These are phyloP conservation scores for Solanum lycopersicoides DNA, from an alignment of 257 asterid species.

Conservation along the genomic window DNA sequence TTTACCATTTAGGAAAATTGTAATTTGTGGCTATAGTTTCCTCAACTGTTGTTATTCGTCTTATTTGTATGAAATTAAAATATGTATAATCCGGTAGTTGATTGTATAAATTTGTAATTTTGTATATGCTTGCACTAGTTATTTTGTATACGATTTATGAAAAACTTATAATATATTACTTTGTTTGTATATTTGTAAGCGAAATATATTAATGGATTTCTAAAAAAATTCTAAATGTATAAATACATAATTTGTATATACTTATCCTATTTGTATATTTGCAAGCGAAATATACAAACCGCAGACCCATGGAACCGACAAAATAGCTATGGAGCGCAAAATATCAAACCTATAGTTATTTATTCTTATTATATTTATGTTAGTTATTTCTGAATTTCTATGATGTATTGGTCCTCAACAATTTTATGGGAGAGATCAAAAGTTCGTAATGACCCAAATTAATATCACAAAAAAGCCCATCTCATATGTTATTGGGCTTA, in stretches of 20 bases:
- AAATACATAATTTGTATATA: too few relatives aligned
- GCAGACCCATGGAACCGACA: too few relatives aligned
- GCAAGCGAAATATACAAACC: not conserved
- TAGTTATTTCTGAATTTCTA: too few relatives aligned
- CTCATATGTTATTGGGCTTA: not conserved
- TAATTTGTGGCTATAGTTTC: not conserved
- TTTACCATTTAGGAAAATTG: not conserved
- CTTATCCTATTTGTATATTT: too few relatives aligned
- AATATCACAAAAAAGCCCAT: not conserved
- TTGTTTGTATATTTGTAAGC: too few relatives aligned
- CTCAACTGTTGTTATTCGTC: not conserved
- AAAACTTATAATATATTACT: too few relatives aligned
- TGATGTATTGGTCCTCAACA: not conserved
- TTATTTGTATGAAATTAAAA: not conserved
- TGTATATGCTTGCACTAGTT: too few relatives aligned
- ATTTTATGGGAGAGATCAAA: not conserved
- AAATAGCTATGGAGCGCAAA: not conserved
- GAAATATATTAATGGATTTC: too few relatives aligned
- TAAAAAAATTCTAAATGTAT: too few relatives aligned
- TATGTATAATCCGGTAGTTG: too few relatives aligned
- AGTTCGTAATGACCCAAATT: not conserved
- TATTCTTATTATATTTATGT: too few relatives aligned
- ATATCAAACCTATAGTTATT: not conserved
- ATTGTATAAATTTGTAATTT: too few relatives aligned
- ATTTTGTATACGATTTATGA: not conserved